Percentiles rank a stretch among this genome's conserved stretches.
These are phyloP conservation scores for Colletotrichum incanum DNA, from an alignment of 2,329 filamentous ascomycete genomes.

Conservation along the genomic window DNA sequence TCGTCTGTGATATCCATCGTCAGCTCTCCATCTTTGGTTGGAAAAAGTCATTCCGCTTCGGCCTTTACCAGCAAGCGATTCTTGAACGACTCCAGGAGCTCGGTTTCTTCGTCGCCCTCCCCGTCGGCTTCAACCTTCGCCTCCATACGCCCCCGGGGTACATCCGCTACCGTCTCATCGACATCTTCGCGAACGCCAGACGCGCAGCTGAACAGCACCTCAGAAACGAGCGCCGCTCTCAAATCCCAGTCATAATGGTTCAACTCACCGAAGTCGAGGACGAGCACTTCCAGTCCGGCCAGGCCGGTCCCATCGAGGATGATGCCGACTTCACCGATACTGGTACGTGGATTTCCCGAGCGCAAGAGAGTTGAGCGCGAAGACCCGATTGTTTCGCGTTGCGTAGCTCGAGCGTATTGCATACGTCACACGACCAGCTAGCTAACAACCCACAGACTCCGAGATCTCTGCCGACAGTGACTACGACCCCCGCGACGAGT, in stretches of 20 bases:
- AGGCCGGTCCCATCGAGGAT: constrained; percentile 81
- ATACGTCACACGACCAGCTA: constrained; percentile 30
- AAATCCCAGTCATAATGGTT: constrained; percentile 78
- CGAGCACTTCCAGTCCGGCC: constrained; percentile 87
- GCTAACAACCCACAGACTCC: constrained; percentile 70
- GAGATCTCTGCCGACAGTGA: constrained; percentile 88
- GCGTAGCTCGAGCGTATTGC: constrained; percentile 1
- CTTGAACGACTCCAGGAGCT: constrained; percentile 28
- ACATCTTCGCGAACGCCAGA: constrained; percentile 6
- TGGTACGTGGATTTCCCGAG: constrained; percentile 70
- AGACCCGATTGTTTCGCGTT: background rate
- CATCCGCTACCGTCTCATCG: constrained; percentile 17
- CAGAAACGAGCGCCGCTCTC: constrained; percentile 17
- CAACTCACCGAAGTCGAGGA: constrained; percentile 97
- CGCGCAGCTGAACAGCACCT: background rate
- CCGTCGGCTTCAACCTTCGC: constrained; percentile 28
- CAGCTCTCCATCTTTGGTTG: constrained; percentile 26
- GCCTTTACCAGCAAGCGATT: constrained; percentile 24
- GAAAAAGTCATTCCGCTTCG: constrained; percentile 27
- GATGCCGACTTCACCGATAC: constrained; percentile 96
- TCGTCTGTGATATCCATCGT: constrained; percentile 24
- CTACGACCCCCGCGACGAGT: constrained; percentile 72
- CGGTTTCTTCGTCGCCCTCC: constrained; percentile 20
- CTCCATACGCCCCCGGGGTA: constrained; percentile 30
- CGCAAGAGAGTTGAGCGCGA: background rate